phyloP scores from a whole-genome alignment of 345 rosid species.

The Aegle marmelos region DNA sequence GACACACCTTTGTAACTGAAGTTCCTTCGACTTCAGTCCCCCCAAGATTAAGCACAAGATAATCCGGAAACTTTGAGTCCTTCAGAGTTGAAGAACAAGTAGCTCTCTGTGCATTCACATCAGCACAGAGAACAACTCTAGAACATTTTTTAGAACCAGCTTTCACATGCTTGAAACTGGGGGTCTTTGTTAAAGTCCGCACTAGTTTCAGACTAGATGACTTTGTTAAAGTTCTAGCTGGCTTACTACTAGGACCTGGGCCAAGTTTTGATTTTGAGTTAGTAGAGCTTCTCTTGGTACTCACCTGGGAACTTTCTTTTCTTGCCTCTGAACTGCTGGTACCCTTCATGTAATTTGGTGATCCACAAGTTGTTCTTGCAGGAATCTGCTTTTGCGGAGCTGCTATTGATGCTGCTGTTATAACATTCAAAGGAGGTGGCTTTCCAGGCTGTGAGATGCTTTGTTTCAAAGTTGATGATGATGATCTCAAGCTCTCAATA shows the following conservation, averaged over 20 bases:
- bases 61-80: slow-evolving; percentile 73
- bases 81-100: slow-evolving; percentile 92
- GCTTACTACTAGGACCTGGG: slow-evolving; percentile 33
- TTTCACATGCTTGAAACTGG: slow-evolving; percentile 63
- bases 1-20: slow-evolving; percentile 74
- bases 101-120: slow-evolving; percentile 48
- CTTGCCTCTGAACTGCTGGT: slow-evolving; percentile 84
- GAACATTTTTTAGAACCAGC: slow-evolving; percentile 38
- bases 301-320: slow-evolving; percentile 56
- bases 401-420: slow-evolving; percentile 3
- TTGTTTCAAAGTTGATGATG: slow-evolving; percentile 28
- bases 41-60: slow-evolving; percentile 66
- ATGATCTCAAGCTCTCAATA: slow-evolving; percentile 29
- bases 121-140: slow-evolving; percentile 42
- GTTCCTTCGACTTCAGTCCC: slow-evolving; percentile 70
- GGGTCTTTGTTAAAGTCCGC: slow-evolving; percentile 60
- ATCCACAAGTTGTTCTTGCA: slow-evolving; percentile 25
- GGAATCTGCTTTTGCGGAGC: slow-evolving; percentile 37
- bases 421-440: slow-evolving; percentile 31
- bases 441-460: slow-evolving; percentile 46
- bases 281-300: slow-evolving; percentile 29
- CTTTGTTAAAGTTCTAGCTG: slow-evolving; percentile 31
- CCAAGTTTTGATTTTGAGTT: slow-evolving; percentile 27
- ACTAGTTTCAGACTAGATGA: slow-evolving; percentile 52
- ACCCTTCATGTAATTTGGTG: slow-evolving; percentile 88